Evolutionary conservation across 2,329 filamentous ascomycete genomes (phyloP), one percentile per base, ranked within the genome.

Genomic region (Esteya vermicola): DNA sequence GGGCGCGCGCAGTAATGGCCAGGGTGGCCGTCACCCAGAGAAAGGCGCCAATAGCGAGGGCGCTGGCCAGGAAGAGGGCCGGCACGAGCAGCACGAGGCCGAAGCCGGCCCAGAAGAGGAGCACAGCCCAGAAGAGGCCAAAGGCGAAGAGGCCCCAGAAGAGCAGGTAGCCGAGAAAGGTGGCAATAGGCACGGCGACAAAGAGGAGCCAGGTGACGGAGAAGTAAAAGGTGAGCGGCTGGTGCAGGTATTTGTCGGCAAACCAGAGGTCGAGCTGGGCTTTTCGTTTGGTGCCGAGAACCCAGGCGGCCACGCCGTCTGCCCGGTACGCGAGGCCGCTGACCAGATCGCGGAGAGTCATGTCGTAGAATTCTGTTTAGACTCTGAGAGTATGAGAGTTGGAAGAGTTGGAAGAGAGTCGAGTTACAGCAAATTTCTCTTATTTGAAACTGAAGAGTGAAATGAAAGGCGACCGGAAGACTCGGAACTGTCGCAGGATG

Each of bases 71-170:
- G 16, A 36, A 41, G 14, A 48, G 22, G 6, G 45, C 43, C 10
- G 46, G 46, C 38, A 47, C 41, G 21, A 48, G 28, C 13, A 45
- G 42, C 25, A 47, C 33, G 27, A 47, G 38, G 19, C 41, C 45
- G 18, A 48, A 6, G 6, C 47, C 45, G 2, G 38, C 18, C 47
- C 47, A 48, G 33, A 48, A 48, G 13, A 48, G 34, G 25, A 47
- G 38, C 9, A 44, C 39, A 14, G 40, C 40, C 41, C 38, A 41
- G 31, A 47, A 45, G n/a, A 46, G 30, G 43, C 22, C 41, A 32
- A 45, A 38, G 9, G 42, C 42, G 9, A 44, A 32, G 12, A 41
- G 34, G 2, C 40, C 43, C 45, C 45, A 47, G 12, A 43, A 36
- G 20, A 41, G 38, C 3, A 45, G 36, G 27, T 43, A 47, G 34